Evolutionary conservation across 2,329 filamentous ascomycete species (phyloP), one percentile per base, ranked within the genome.

Genomic region (Aaosphaeria arxii): DNA sequence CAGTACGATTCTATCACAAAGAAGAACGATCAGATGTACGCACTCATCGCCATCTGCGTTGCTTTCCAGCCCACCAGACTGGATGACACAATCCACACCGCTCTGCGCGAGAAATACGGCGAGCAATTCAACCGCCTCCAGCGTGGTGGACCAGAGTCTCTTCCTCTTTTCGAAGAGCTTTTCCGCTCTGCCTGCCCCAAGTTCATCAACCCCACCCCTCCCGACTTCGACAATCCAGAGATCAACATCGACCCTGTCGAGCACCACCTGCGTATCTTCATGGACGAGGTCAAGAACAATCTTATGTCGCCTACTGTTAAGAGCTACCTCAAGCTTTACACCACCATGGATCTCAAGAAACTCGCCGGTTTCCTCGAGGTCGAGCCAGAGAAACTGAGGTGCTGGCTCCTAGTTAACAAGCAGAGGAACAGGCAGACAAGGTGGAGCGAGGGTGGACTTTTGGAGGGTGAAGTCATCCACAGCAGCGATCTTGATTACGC

Each of bases 11-110:
- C 90, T 55, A 96, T 97, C 75, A 91, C 89, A 66, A 99, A 99
- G 88, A 97, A 97, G 86, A 97, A 96, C 75, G 94, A 99, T 74
- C 94, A 99, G 81, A 97, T 99, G 92, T 96, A 96, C 74, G 94
- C 94, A 36, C 84, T 99, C 60, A 95, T 99, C 63, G 92, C 94
- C 74, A 97, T 99, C 77, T 99, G 94, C 75, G 91, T 97, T 49
- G 91, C 94, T 57, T 95, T 99, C 82, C 89, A 96, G 77, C 94
- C 94, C 50, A 97, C 92, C 48, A 86, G 94, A 62, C 85, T 99
- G 64, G 94, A 99, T 71, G 94, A 99, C 80, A 97, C 92, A 70
- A 96, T 99, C 78, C 94, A 99, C 85, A 95, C 90, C 53, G 91
- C 92, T 54, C 85, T 99, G 46, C 86, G 94, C 56, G 94, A 99